Conservation (phyloP, 106 monocot genomes). For the Platanthera guangdongensis region DNA sequence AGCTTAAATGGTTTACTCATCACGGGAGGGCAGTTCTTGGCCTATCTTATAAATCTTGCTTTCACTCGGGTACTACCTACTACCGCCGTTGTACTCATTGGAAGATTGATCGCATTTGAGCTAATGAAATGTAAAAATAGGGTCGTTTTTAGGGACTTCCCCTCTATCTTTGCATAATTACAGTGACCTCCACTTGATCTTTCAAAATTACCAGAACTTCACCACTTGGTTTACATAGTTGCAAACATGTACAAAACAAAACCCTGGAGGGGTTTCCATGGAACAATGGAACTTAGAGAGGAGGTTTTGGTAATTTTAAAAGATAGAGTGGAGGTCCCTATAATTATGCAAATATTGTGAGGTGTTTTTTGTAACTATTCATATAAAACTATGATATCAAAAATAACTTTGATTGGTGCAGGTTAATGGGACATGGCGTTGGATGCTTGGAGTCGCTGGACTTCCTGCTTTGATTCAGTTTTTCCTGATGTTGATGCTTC, state of each 20-base stretch:
- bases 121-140: background rate
- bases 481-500: constrained; percentile 57
- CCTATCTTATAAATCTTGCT: constrained; percentile 90
- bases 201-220: no score
- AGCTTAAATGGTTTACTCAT: constrained; percentile 81
- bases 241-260: no score
- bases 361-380: no score
- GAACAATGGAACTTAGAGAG: no score
- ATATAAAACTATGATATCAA: background rate
- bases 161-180: no score
- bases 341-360: no score
- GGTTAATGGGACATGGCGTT: constrained; percentile 77
- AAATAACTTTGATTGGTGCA: constrained; percentile 6
- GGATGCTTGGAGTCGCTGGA: constrained; percentile 88
- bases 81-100: background rate
- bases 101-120: background rate
- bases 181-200: no score
- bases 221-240: no score
- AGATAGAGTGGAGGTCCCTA: no score
- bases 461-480: constrained; percentile 71
- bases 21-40: constrained; percentile 81
- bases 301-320: no score
- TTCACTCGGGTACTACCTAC: constrained; percentile 53
- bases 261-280: no score
- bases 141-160: no score